Base-by-base conservation (phyloP, 2,329 filamentous ascomycete genomes). In the Gremmenia infestans region DNA sequence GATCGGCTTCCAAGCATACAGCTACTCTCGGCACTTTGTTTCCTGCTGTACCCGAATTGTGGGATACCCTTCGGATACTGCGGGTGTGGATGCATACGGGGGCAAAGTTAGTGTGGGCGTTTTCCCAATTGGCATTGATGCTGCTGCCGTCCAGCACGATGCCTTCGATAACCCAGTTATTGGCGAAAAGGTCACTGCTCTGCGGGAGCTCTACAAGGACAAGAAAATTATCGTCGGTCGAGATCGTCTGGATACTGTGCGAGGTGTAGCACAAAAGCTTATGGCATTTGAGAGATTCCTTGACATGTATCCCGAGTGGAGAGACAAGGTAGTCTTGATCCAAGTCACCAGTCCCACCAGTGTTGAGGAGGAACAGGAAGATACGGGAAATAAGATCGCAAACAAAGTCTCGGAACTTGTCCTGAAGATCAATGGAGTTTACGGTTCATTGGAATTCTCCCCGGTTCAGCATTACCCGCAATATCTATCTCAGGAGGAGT, bases 141-240 rank as follows among this genome's bases (percentile, higher is more conserved):
- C 88, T n/a, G 81, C 82, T 59, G 86, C 87, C 59, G 90, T 94
- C 15, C 85, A 91, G 68, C 81, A 80, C 52, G 76, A 84, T 47
- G 92, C 92, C 0, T 96, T 89, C 73, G 83, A 82, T 4, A 78
- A 85, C 46, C 76, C 82, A 0, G 83, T 85, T 23, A 86, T 89
- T 19, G 82, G 89, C 54, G 84, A 89, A 68, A 90, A 85, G 56
- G 81, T 91, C 68, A 73, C 80, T 53, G 85, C 83, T 0, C 82
- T 97, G 52, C 86, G 84, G 67, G 82, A 86, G 61, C 75, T 94
- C 64, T 96, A 96, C 69, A 80, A 80, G n/a, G 91, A 87, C 58
- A 95, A 93, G 76, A 96, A 95, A 74, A 87, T 97, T 65, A 96
- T 97, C 65, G 91, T 97, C 54, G 93, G 93, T 11, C 86, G 93